Conservation (phyloP, 352 stramenopile genomes). For the Blastocystis sp. region DNA sequence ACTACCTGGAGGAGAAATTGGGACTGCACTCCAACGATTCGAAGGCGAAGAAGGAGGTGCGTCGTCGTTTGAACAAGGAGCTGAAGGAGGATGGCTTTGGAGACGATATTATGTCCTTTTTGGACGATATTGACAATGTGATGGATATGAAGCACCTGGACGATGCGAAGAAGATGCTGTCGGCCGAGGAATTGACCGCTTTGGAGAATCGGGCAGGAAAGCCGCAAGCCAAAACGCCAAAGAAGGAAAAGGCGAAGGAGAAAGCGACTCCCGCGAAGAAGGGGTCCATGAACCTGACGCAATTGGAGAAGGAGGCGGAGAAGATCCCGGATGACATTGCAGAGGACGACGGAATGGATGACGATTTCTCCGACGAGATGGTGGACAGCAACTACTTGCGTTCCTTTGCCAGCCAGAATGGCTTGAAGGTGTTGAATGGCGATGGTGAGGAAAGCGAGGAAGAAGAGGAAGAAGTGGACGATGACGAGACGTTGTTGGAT, state of each 20-base stretch:
- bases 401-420: conserved; percentile 35
- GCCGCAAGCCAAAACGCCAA: background rate
- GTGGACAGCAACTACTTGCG: conserved; percentile 33
- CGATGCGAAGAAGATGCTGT: conserved; percentile 28
- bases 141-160: conserved; percentile 30
- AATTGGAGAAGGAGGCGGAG: conserved; percentile 8
- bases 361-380: conserved; percentile 18
- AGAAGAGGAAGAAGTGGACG: conserved; percentile 40
- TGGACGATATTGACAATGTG: conserved; percentile 55
- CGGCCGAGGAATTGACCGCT: conserved; percentile 10
- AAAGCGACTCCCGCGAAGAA: background rate
- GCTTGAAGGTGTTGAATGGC: conserved; percentile 24
- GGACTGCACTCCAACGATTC: conserved; percentile 11
- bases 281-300: background rate
- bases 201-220: background rate
- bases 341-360: conserved; percentile 56
- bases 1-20: conserved; percentile 59
- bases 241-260: background rate
- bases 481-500: conserved; percentile 8
- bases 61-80: conserved; percentile 58
- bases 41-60: conserved; percentile 21
- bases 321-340: background rate
- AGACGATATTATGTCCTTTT: conserved; percentile 62
- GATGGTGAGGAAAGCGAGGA: background rate
- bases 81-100: conserved; percentile 64